Base-by-base conservation (phyloP, 148 eudicot genomes). In the Rhododendron ovatum region DNA sequence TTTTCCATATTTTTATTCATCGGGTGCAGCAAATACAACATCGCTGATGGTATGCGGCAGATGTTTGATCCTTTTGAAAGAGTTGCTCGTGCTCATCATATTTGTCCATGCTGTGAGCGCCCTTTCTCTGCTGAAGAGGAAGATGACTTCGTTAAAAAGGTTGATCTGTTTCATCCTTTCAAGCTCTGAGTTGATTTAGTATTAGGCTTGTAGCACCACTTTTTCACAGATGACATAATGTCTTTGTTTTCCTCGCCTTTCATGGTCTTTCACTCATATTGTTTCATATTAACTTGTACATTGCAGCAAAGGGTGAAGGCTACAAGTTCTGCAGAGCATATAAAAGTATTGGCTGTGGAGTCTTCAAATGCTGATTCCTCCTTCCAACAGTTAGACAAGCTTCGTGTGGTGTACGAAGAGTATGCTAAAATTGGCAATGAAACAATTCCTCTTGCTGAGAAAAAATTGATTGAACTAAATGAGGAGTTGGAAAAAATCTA, bases 91-190 rank as follows among this genome's bases (percentile, higher is more conserved):
- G 88, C 91, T 74, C 88, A 91, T 82, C 99, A 97, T 88, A 3
- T 86, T 30, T 97, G 99, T 83, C 98, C 98, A 87, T 92, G 94
- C 87, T 97, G 99, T 91, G 94, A 95, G 75, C 95, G 99, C 7
- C 92, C 95, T 82, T 97, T 97, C 90, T 94, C 99, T 84, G 89
- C 95, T 84, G 94, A 93, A 85, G 98, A 97, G 91, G 99, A 97
- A 86, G 98, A 93, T 69, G 93, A 88, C 48, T 97, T 97, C 87
- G 93, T 97, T 84, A 89, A 88, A 84, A 95, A 97, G 98, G 99
- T 97, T 73, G 22, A 53, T 43, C 24, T 79, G 30, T 33, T 35
- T 30, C 61, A 12, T 82, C 53, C 26, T 45, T 57, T n/a, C 47
- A 4, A 48, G n/a, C 47, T 37, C 48, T 37, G 24, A 30, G 22